Evolutionary conservation across 495 filamentous ascomycete species (phyloP), one percentile per base, ranked within the genome.

Genomic region (Penicillium subrubescens): DNA sequence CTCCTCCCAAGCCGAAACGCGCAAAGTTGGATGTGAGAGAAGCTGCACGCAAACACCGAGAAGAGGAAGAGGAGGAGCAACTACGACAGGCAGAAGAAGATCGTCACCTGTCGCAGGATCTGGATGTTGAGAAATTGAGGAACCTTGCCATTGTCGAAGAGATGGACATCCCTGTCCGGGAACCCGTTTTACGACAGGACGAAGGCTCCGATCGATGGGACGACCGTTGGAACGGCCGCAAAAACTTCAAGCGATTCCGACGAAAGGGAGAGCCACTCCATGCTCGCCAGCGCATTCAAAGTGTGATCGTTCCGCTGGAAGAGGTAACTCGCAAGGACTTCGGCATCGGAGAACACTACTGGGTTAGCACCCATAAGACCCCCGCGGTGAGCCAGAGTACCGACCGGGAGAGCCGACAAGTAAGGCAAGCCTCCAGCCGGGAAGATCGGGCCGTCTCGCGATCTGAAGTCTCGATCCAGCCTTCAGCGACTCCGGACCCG

Each of bases 221-320:
- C 69, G 89, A 92, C 3, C 81, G 83, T 39, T 99, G 96, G 96
- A 97, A 97, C 71, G 95, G 96, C 0, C 86, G 94, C 7, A 96
- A 93, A 77, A 98, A 99, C 67, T 99, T 97, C 81, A 99, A 99
- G 76, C 89, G 86, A 66, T 99, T 99, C 67, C 84, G 87, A 5
- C 85, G 87, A 60, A 84, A 86, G 52, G 87, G 83, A 3, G 82
- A 81, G 1, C 77, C 82, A 7, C 67, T 62, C 21, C 73, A 67
- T 61, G 70, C 68, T 71, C 84, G 70, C 52, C 79, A 66, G 66
- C 84, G 64, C 65, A 82, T 83, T 6, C 81, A 84, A 60, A 82
- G 81, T 25, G 87, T 94, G 29, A 92, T 96, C 50, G 88, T 97
- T 33, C 81, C 83, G 0, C 78, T 97, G 17, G 91, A 95, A 63